Evolutionary conservation across 2,329 filamentous ascomycete genomes (phyloP).

Genomic region (Juglanconis sp.): DNA sequence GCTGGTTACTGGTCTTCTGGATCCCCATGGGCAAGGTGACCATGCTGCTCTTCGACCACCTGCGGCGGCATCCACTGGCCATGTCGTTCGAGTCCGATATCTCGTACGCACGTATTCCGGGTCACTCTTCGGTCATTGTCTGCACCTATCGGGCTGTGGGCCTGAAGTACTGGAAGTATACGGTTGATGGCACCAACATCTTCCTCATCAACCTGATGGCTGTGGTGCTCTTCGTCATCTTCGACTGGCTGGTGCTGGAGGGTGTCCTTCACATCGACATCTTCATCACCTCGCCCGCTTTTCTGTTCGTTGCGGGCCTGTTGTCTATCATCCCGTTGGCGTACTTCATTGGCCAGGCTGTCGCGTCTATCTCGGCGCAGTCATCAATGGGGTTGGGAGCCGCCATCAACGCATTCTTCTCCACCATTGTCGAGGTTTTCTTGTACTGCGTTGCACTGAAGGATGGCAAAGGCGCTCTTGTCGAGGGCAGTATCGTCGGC

Average conservation of each 20-base stretch:
- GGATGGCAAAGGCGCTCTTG: conserved; percentile 87
- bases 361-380: conserved; percentile 96
- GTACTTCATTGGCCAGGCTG: conserved; percentile 97
- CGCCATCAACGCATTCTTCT: conserved; percentile 97
- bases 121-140: conserved; percentile 81
- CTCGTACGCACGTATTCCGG: conserved; percentile 66
- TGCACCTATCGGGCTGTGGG: conserved; percentile 97
- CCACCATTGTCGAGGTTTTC: conserved; percentile 94
- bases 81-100: conserved; percentile 89
- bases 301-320: conserved; percentile 80
- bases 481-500: conserved; percentile 94
- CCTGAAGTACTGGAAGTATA: conserved; percentile 98
- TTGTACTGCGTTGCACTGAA: conserved; percentile 92
- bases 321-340: conserved; percentile 93
- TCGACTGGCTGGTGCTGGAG: conserved; percentile 82
- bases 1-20: conserved; percentile 95
- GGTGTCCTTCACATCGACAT: conserved; percentile 65
- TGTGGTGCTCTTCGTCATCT: conserved; percentile 89
- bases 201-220: conserved; percentile 97
- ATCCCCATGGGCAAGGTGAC: conserved; percentile 99
- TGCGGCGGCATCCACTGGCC: conserved; percentile 87
- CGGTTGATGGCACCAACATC: conserved; percentile 95
- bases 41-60: conserved; percentile 82
- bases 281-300: conserved; percentile 75
- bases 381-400: conserved; percentile 98